phyloP scores from a whole-genome alignment of 352 stramenopile genomes.

The Globisporangium lucens region DNA sequence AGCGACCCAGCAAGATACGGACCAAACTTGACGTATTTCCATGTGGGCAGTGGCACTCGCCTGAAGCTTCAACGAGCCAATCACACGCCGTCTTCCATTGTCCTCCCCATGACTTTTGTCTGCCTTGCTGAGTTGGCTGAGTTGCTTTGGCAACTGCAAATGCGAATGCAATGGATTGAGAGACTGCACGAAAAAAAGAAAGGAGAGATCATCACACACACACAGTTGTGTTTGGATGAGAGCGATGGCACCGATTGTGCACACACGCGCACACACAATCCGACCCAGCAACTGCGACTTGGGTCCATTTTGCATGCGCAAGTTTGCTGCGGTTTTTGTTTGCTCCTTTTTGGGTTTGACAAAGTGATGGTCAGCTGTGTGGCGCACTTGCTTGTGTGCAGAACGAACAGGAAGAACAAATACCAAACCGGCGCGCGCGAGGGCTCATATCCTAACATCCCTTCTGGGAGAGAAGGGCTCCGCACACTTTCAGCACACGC shows the following conservation, averaged over 20 bases:
- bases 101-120: not conserved
- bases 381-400: not conserved
- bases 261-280: not conserved
- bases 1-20: slow-evolving; percentile 3
- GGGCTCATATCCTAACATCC: not conserved
- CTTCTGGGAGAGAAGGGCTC: slow-evolving; percentile 1
- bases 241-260: not conserved
- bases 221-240: not conserved
- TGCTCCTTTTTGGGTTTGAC: not conserved
- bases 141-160: not conserved
- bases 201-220: not conserved
- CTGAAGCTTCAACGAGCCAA: slow-evolving; percentile 3
- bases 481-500: not conserved
- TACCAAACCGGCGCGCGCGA: not conserved
- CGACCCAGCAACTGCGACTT: not conserved
- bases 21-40: not conserved
- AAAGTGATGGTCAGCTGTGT: not conserved
- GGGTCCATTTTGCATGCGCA: not conserved
- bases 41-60: not conserved
- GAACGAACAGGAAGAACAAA: not conserved
- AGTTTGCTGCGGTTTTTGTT: not conserved
- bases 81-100: not conserved
- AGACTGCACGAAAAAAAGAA: not conserved
- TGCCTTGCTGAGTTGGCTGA: not conserved
- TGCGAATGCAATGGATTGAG: not conserved